These are phyloP conservation scores for Clavispora carvajalis DNA, from an alignment of 805 yeast genomes.

Conservation along the genomic window DNA sequence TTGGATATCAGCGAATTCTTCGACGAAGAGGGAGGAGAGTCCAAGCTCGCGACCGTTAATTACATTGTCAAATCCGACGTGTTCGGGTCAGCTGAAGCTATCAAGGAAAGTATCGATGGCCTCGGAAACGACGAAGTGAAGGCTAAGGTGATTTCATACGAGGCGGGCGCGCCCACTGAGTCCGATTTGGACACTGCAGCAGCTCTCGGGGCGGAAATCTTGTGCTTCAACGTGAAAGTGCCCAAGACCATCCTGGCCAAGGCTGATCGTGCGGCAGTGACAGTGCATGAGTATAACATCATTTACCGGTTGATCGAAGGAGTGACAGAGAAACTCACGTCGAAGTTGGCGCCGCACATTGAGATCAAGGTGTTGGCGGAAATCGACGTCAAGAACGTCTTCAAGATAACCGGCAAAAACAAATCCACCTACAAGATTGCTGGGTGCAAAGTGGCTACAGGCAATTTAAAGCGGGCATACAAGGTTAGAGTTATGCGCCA, in stretches of 20 bases:
- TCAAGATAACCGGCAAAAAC: conserved; percentile 57
- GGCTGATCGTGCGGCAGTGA: conserved; percentile 55
- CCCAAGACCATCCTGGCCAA: conserved; percentile 57
- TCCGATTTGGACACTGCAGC: conserved; percentile 37
- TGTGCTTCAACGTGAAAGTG: conserved; percentile 71
- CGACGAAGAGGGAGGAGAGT: conserved; percentile 25
- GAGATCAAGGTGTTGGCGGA: conserved; percentile 65
- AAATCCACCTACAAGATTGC: conserved; percentile 63
- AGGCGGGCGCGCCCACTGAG: conserved; percentile 70
- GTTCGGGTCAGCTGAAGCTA: conserved; percentile 92
- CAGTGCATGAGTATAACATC: conserved; percentile 62
- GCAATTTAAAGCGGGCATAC: conserved; percentile 57
- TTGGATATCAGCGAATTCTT: conserved; percentile 44
- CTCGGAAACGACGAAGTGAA: conserved; percentile 86
- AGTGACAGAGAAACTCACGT: conserved; percentile 60
- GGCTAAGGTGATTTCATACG: conserved; percentile 62
- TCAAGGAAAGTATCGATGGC: conserved; percentile 69
- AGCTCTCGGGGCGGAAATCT: conserved; percentile 53
- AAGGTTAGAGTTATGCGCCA: conserved; percentile 54
- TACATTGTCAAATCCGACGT: conserved; percentile 88
- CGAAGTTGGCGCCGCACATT: conserved; percentile 56
- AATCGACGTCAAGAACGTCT: conserved; percentile 64
- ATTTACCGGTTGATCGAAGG: conserved; percentile 86
- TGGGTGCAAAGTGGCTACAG: conserved; percentile 77
- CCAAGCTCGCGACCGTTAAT: conserved; percentile 30